These are phyloP conservation scores for Aspergillus sergii DNA, from an alignment of 2,329 filamentous ascomycete species.

Conservation along the genomic window DNA sequence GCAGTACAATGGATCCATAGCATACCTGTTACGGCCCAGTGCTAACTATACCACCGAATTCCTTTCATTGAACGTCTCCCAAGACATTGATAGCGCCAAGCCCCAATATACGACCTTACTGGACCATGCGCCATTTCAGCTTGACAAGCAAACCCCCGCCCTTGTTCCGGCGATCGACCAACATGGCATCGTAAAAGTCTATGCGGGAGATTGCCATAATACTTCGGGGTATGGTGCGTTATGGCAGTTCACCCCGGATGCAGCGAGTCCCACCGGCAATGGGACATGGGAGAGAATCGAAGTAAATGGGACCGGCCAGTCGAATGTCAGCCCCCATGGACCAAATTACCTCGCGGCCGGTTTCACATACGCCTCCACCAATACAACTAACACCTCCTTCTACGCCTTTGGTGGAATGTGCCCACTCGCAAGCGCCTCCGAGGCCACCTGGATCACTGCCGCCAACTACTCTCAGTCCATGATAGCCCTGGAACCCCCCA, in stretches of 20 bases:
- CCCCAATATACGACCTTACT: slow-evolving; percentile 35
- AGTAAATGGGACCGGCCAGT: slow-evolving; percentile 35
- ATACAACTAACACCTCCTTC: slow-evolving; percentile 52
- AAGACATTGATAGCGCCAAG: slow-evolving; percentile 54
- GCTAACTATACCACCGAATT: slow-evolving; percentile 56
- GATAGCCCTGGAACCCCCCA: slow-evolving; percentile 57
- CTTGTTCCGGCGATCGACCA: slow-evolving; percentile 70
- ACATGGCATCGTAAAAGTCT: slow-evolving; percentile 71
- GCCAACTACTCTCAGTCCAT: slow-evolving; percentile 82
- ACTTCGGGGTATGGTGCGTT: slow-evolving; percentile 56
- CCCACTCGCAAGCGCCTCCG: slow-evolving; percentile 51
- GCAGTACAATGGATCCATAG: slow-evolving; percentile 54
- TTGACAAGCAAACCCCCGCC: slow-evolving; percentile 57
- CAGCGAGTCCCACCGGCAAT: slow-evolving; percentile 46
- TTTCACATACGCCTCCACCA: slow-evolving; percentile 66
- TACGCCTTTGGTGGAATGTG: slow-evolving; percentile 95
- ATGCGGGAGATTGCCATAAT: slow-evolving; percentile 70
- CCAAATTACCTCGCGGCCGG: slow-evolving; percentile 62
- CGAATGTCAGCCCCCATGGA: slow-evolving; percentile 40
- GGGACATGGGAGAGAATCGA: slow-evolving; percentile 58
- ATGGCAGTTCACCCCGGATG: slow-evolving; percentile 67
- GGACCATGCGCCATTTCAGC: slow-evolving; percentile 29
- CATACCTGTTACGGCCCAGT: slow-evolving; percentile 70
- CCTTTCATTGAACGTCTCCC: slow-evolving; percentile 67
- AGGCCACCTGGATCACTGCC: slow-evolving; percentile 63